Evolutionary conservation across 2,329 filamentous ascomycete species (phyloP), one percentile per base, ranked within the genome.

Genomic region (Chrysosporium keratinophilum): DNA sequence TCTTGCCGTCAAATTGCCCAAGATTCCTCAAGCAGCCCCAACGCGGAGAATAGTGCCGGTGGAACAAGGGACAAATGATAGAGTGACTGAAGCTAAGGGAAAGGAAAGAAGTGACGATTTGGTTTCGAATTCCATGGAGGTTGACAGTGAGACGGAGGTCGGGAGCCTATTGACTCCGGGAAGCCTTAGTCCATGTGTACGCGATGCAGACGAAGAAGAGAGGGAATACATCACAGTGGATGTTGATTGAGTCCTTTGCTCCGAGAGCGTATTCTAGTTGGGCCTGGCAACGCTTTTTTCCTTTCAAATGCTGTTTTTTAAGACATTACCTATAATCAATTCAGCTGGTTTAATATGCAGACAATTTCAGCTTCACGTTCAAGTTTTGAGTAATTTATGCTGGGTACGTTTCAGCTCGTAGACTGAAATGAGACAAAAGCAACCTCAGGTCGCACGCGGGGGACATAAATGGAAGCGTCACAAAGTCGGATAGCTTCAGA

Each of bases 1-100:
- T 1, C 68, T 94, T 60, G 74, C 83, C 35, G 76, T 94, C n/a
- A 82, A 79, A n/a, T 80, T 94, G 1, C 86, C 86, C 6, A 90
- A 88, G 74, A 63, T 79, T 6, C 81, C 85, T 64, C 81, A 81
- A 1, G 56, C 60, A 14, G 37, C 60, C 11, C 58, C 59, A 54
- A 56, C 33, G 33, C 57, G 46, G 15, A 56, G 50, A 54, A 54
- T 23, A 55, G 75, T 76, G 7, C 72, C 76, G 62, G 69, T 78
- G 20, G 74, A 71, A 63, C 77, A 76, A 66, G 73, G 78, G 15
- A 74, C 76, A 61, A 69, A 77, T 43, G 70, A 37, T 5, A 37
- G 11, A 9, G 11, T 3, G 11, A n/a, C 35, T n/a, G 35, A 37
- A 37, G n/a, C 35, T 10, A 37, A 37, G 35, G 35, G 35, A 37